Evolutionary conservation across 225 moss, liverwort and hornwort species (phyloP), one percentile per base, ranked within the genome.

Genomic region (Sphagnum tenellum): DNA sequence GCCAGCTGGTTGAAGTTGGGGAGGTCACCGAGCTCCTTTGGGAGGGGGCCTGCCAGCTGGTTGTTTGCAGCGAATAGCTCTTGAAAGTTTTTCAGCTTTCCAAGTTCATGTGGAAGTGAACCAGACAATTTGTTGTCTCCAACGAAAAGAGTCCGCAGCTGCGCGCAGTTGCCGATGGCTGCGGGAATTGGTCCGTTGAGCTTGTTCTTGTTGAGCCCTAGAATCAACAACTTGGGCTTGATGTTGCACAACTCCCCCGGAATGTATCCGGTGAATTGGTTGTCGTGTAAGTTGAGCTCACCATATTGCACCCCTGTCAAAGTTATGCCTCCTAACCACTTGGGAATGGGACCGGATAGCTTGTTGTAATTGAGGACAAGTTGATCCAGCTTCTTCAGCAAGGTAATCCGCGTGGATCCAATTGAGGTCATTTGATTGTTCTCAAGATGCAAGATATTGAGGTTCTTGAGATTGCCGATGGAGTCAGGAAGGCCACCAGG

Each of bases 291-390:
- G 2, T 66, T 60, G n/a, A 72, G 75, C 0, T 69, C 46, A 50
- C 74, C 75, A 72, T 0, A 68, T 44, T 60, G 29, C 29, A 29
- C 29, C 29, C 29, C 66, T 7, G 60, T 69, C 3, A 79, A 8
- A 8, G 69, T 45, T 52, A 79, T 69, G 6, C 55, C 44, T 47
- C 75, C 75, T 11, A 79, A 63, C 75, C 79, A 79, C 56, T 60
- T 50, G 5, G 72, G 72, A 63, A 79, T 72, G 51, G 75, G 50
- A 9, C 79, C 79, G 0, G 72, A 46, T 9, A 75, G 46, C 58
- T 62, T 47, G 65, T 79, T 79, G n/a, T 45, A 29, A 6, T 13
- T 59, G 3, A 75, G 9, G 62, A 54, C 72, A 11, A 75, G 46
- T 1, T 0, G 3, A n/a, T 68, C n/a, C 11, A 75, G 66, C 11